phyloP scores from a whole-genome alignment of 2,329 filamentous ascomycete species.

The Sporothrix phasma region DNA sequence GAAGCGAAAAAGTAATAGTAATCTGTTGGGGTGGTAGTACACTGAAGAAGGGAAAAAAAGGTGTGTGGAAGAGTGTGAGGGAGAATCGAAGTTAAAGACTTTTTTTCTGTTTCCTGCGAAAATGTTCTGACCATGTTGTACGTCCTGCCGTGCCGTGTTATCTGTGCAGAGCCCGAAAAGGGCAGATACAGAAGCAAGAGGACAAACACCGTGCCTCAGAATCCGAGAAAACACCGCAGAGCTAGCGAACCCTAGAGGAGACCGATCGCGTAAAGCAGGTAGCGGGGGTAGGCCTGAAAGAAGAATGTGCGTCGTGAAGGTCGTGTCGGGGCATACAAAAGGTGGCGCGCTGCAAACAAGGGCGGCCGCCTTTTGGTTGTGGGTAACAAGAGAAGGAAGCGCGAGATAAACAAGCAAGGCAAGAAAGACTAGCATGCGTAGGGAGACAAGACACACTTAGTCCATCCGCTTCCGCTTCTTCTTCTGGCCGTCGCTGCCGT shows the following conservation, averaged over 20 bases:
- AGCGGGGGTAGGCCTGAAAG: conserved; percentile 21
- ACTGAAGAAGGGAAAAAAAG: background rate
- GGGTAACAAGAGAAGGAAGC: background rate
- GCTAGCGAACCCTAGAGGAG: conserved; percentile 20
- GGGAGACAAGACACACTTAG: conserved; percentile 27
- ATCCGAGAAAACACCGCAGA: conserved; percentile 18
- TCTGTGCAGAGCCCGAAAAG: background rate
- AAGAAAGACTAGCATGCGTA: background rate
- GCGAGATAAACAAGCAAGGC: background rate
- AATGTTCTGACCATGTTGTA: conserved; percentile 8
- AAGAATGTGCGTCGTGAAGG: conserved; percentile 25
- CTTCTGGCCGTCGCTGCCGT: conserved; percentile 43
- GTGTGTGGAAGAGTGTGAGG: conserved; percentile 3
- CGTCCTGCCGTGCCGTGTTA: conserved; percentile 11
- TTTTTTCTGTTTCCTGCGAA: conserved; percentile 13
- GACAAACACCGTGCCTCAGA: conserved; percentile 13
- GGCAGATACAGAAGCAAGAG: conserved; percentile 3
- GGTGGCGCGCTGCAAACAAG: background rate
- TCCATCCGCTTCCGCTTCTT: conserved; percentile 74
- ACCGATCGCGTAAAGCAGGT: conserved; percentile 20
- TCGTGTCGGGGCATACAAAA: conserved; percentile 31
- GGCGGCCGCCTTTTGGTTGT: background rate
- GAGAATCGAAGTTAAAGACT: conserved; percentile 7
- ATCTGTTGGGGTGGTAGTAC: background rate
- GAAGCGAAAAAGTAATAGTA: background rate